Conservation (phyloP, 2,329 filamentous ascomycete genomes). For the Cyclaneusma minus region DNA sequence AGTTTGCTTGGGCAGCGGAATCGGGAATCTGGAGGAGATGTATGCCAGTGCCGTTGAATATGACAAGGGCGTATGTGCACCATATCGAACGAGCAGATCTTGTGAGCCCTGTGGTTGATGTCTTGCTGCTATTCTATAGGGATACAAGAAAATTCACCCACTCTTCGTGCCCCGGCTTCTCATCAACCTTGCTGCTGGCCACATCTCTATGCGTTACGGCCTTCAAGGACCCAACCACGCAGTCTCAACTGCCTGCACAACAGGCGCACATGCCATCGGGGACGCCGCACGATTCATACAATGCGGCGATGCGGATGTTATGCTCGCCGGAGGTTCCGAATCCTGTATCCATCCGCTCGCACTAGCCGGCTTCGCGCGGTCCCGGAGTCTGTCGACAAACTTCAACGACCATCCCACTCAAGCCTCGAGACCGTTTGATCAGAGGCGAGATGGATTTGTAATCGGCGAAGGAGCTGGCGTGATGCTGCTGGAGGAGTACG, state of each 20-base stretch:
- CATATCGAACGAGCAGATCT: constrained; percentile 1
- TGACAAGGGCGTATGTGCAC: constrained; percentile 48
- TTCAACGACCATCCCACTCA: constrained; percentile 58
- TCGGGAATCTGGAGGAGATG: constrained; percentile 84
- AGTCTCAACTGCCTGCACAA: constrained; percentile 89
- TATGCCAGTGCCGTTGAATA: constrained; percentile 72
- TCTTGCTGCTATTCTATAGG: constrained; percentile 43
- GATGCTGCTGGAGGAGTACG: constrained; percentile 74
- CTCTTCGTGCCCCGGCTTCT: constrained; percentile 85
- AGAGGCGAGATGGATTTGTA: constrained; percentile 68
- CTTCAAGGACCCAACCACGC: constrained; percentile 87
- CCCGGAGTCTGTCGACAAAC: constrained; percentile 67
- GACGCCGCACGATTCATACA: constrained; percentile 87
- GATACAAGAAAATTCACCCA: constrained; percentile 85
- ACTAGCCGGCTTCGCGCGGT: constrained; percentile 79
- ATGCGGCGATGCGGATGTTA: constrained; percentile 83
- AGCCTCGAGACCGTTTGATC: constrained; percentile 80
- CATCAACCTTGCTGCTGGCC: constrained; percentile 88
- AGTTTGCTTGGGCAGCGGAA: constrained; percentile 86
- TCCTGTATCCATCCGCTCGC: constrained; percentile 91
- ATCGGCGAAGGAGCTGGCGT: constrained; percentile 86
- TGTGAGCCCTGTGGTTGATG: not conserved
- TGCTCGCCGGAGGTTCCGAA: constrained; percentile 91
- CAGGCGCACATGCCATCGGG: constrained; percentile 84
- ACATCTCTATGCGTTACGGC: constrained; percentile 84